Evolutionary conservation across 768 basidiomycete species (phyloP), one percentile per base, ranked within the genome.

Genomic region (Termitomyces sp.): DNA sequence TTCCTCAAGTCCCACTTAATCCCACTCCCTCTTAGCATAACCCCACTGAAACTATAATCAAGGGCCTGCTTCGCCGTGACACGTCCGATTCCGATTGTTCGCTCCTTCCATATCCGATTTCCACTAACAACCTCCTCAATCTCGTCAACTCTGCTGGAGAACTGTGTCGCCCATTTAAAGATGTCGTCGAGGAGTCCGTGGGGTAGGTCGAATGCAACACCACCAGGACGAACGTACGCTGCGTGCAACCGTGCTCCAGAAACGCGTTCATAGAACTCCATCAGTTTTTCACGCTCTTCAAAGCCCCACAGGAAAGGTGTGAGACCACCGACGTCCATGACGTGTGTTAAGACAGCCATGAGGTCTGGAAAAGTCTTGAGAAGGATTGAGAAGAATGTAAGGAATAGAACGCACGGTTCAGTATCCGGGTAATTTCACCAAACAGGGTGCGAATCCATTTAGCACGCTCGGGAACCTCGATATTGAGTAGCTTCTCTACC

Each of bases 291-390:
- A 59, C 96, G 94, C 76, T 99, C 96, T 76, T 98, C 96, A 82
- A 98, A 98, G 68, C 96, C 96, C 95, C 96, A 99, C 36, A 99
- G 81, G 88, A 98, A 99, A 42, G 96, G 96, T 2, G 96, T 99
- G 10, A 99, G 85, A 61, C 94, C 96, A 72, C 96, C 96, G 64
- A 99, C 96, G 70, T 99, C 94, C 92, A 94, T 95, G 56, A 92
- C 89, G 74, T 96, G 94, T 1, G 96, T 92, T 46, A 99, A 84
- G 62, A 98, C 83, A 63, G 96, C 96, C 96, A 99, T 99, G 62
- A 98, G 79, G 71, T 99, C 91, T 92, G 63, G 20, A 25, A 42
- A 56, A 20, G 49, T 40, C 43, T 59, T 49, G 17, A 11, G 31
- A 51, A 32, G 48, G 38, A 32, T 55, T 60, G 20, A 25, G 38